Percentiles rank a stretch among this genome's conserved stretches.
phyloP scores from a whole-genome alignment of 2,329 filamentous ascomycete genomes.

The Magnaporthiopsis rhizophila region DNA sequence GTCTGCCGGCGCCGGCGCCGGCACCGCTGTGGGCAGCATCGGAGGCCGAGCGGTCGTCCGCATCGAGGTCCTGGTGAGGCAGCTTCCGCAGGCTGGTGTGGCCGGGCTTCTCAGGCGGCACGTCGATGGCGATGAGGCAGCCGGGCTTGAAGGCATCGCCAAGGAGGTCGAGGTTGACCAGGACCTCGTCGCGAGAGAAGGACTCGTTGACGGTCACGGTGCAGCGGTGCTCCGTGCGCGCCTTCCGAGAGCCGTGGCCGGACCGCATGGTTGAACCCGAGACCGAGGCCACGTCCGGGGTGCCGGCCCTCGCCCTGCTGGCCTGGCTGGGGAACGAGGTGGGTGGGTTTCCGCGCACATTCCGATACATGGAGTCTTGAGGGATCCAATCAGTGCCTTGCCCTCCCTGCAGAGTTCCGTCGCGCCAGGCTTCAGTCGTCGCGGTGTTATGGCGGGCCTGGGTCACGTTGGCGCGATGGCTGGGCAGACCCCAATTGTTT shows the following conservation, averaged over 20 bases:
- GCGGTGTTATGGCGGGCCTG: neutral
- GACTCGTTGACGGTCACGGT: conserved; percentile 60
- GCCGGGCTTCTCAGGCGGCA: conserved; percentile 33
- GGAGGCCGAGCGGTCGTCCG: conserved; percentile 15
- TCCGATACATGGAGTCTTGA: conserved; percentile 4
- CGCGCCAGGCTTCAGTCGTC: neutral
- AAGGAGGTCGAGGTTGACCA: conserved; percentile 68
- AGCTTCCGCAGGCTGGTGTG: conserved; percentile 25
- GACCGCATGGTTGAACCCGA: conserved; percentile 35
- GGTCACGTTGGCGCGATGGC: neutral
- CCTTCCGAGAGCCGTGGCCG: conserved; percentile 15
- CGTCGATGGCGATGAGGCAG: conserved; percentile 64
- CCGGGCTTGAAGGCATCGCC: conserved; percentile 56
- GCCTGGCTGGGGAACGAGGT: conserved; percentile 45
- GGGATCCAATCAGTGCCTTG: neutral
- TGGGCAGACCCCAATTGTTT: neutral
- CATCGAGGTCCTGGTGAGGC: conserved; percentile 11
- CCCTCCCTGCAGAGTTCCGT: neutral
- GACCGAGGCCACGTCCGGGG: conserved; percentile 37
- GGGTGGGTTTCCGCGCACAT: conserved; percentile 5
- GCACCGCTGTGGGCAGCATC: conserved; percentile 10
- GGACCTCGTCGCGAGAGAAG: conserved; percentile 68
- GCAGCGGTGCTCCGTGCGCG: conserved; percentile 38
- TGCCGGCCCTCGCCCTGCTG: conserved; percentile 20
- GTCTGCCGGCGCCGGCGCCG: conserved; percentile 24